A percentile compares a stretch with the other conserved stretches of the same genome.
Conservation (phyloP, 345 rosid genomes). For the Aquilaria sinensis region DNA sequence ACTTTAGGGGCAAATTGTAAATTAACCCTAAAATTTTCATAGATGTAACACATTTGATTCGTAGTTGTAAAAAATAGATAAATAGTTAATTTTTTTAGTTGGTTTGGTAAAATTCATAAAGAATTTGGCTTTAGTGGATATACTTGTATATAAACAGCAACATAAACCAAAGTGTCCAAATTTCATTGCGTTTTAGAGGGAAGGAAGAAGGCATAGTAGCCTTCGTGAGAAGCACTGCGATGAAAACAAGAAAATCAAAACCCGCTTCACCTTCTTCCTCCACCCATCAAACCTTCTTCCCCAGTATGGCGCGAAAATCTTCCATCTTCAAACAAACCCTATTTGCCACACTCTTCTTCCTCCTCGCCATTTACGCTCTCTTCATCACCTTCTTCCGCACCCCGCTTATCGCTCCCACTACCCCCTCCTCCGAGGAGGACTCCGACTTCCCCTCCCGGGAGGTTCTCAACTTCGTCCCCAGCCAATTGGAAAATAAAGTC, state of each 20-base stretch:
- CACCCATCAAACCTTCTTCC: conserved; percentile 7
- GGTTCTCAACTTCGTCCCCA: conserved; percentile 6
- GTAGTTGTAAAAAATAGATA: too few relatives aligned
- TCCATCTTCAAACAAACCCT: conserved; percentile 58
- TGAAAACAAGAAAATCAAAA: conserved; percentile 18
- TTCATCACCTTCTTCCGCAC: conserved; percentile 55
- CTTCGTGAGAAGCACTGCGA: too few relatives aligned
- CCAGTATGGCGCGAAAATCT: conserved; percentile 72
- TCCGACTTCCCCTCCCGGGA: conserved; percentile 18
- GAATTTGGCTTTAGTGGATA: too few relatives aligned
- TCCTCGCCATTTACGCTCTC: conserved; percentile 56
- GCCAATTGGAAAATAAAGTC: conserved; percentile 16
- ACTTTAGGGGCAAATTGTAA: too few relatives aligned
- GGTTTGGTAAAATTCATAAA: too few relatives aligned
- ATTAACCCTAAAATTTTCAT: too few relatives aligned
- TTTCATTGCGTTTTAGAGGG: too few relatives aligned
- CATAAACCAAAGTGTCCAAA: too few relatives aligned
- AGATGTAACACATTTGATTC: too few relatives aligned
- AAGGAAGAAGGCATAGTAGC: background rate
- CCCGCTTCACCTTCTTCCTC: conserved; percentile 8
- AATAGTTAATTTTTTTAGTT: too few relatives aligned
- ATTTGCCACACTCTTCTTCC: conserved; percentile 31
- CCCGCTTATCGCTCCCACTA: conserved; percentile 28
- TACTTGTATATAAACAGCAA: too few relatives aligned
- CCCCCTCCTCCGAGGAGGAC: conserved; percentile 18